Evolutionary conservation across 371 early-diverging fungal genomes (phyloP).

Genomic region (Amoeboaphelidium occidentale): DNA sequence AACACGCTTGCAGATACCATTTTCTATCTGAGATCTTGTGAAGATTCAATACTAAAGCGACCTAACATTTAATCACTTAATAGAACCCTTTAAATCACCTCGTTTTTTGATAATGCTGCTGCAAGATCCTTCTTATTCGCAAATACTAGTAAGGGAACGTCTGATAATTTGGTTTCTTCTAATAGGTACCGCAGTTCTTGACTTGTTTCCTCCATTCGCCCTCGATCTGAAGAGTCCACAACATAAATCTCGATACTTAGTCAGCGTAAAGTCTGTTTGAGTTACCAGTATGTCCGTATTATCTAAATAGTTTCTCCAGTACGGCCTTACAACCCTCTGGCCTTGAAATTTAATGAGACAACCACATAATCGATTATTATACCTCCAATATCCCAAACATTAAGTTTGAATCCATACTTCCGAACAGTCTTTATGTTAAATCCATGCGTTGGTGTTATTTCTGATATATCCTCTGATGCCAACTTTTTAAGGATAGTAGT

Average conservation of each 20-base stretch:
- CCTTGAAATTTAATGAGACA: not conserved
- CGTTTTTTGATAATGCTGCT: not conserved
- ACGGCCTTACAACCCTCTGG: not conserved
- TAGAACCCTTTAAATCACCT: not conserved
- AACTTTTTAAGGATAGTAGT: slow-evolving; percentile 13
- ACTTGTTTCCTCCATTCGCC: slow-evolving; percentile 24
- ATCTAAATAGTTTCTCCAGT: not conserved
- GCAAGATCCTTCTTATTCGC: not conserved
- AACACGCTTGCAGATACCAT: slow-evolving; percentile 26
- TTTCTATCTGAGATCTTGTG: slow-evolving; percentile 19
- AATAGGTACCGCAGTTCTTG: slow-evolving; percentile 18
- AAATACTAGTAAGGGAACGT: not conserved
- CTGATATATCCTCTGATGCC: not conserved
- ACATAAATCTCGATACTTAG: slow-evolving; percentile 14
- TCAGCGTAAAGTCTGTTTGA: not conserved
- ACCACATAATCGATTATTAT: no score
- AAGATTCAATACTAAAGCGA: slow-evolving; percentile 17
- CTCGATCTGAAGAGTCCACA: slow-evolving; percentile 19
- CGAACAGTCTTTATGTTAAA: not conserved
- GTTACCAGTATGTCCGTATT: slow-evolving; percentile 4
- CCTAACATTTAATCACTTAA: slow-evolving; percentile 6
- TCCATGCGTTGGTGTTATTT: not conserved
- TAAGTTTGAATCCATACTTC: not conserved
- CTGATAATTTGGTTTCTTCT: slow-evolving; percentile 17
- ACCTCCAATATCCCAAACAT: slow-evolving; percentile 1